These are phyloP conservation scores for Mortierella sp. DNA, from an alignment of 371 early-diverging fungal species.

Conservation along the genomic window DNA sequence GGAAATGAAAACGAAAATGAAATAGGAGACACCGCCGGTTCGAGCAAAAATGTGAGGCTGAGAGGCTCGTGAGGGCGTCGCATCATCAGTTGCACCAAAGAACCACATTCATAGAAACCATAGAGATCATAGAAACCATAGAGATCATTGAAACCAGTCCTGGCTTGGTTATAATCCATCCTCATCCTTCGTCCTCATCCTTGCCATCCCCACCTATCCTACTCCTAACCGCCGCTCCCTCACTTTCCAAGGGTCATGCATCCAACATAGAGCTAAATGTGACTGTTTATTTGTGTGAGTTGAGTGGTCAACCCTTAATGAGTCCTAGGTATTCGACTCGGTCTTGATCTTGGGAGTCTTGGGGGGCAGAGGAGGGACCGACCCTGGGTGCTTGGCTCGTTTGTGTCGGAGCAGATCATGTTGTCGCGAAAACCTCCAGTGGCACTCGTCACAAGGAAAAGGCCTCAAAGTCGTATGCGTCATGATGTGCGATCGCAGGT, in stretches of 20 bases:
- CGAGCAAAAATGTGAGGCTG: not conserved
- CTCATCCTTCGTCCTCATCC: too few relatives aligned
- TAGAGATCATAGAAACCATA: too few relatives aligned
- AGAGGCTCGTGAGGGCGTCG: too few relatives aligned
- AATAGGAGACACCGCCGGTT: not conserved
- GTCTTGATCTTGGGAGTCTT: conserved; percentile 15
- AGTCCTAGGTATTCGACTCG: not conserved
- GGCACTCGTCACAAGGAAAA: conserved; percentile 71
- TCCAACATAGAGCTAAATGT: too few relatives aligned
- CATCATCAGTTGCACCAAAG: too few relatives aligned
- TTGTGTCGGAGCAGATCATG: conserved; percentile 31
- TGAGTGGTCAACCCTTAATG: not conserved
- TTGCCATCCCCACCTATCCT: too few relatives aligned
- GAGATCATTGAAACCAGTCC: too few relatives aligned
- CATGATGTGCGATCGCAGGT: conserved; percentile 69
- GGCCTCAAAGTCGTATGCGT: conserved; percentile 77
- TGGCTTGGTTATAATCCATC: too few relatives aligned
- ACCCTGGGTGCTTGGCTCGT: conserved; percentile 27
- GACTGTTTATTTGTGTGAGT: conserved; percentile 1
- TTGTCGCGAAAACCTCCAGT: conserved; percentile 64
- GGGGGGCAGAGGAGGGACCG: conserved; percentile 12
- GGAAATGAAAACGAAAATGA: not conserved
- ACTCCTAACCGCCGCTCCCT: too few relatives aligned
- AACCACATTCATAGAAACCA: too few relatives aligned
- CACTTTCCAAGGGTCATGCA: too few relatives aligned